A percentile compares a stretch with the other conserved stretches of the same genome.
Conservation (phyloP, 2,329 filamentous ascomycete genomes). For the Alternaria ventricosa region DNA sequence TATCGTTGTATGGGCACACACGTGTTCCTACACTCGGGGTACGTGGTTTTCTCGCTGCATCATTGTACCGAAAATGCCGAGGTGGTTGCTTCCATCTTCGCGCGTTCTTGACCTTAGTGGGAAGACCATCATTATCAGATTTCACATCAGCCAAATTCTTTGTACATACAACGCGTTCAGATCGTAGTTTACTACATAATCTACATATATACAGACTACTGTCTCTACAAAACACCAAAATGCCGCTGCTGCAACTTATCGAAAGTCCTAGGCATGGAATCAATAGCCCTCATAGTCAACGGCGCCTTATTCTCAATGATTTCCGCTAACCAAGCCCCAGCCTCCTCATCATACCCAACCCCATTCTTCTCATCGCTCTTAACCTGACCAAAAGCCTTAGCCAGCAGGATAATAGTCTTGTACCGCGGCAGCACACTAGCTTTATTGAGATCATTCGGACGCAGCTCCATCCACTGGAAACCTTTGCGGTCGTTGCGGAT, state of each 20-base stretch:
- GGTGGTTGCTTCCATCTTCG: too few species aligned
- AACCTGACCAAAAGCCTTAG: conserved; percentile 45
- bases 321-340: conserved; percentile 29
- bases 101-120: too few species aligned
- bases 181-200: not conserved
- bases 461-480: conserved; percentile 39
- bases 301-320: conserved; percentile 48
- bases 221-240: conserved; percentile 18
- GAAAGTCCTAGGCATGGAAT: conserved; percentile 51
- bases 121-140: too few species aligned
- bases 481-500: conserved; percentile 27
- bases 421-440: conserved; percentile 49
- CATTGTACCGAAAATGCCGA: conserved; percentile 1
- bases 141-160: too few species aligned
- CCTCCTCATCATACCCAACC: conserved; percentile 28
- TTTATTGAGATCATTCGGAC: conserved; percentile 33
- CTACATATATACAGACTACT: not conserved
- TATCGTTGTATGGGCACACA: not conserved
- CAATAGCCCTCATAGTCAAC: conserved; percentile 50
- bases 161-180: not conserved
- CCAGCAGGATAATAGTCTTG: conserved; percentile 52
- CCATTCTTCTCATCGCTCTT: conserved; percentile 44
- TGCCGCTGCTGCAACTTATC: conserved; percentile 42
- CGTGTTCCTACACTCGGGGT: not conserved
- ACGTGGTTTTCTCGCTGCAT: not conserved